Evolutionary conservation across 2,329 filamentous ascomycete species (phyloP).

Genomic region (Cladosporium velox): DNA sequence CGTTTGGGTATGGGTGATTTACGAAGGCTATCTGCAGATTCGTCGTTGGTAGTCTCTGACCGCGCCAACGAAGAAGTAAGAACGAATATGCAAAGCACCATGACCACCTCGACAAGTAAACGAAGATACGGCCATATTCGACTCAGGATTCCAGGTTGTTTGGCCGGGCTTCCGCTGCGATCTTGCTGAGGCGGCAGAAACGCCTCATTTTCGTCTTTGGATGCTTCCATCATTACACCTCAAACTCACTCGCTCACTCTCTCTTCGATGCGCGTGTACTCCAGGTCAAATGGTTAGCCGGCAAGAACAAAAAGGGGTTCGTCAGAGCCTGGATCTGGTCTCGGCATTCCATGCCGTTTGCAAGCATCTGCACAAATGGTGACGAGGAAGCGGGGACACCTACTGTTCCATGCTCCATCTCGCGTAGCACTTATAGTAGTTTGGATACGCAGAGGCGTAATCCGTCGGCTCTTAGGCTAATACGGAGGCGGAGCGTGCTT

Average conservation of each 20-base stretch:
- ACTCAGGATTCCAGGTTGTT: background rate
- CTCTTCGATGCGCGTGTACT: background rate
- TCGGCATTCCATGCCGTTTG: background rate
- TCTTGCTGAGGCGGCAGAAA: constrained; percentile 5
- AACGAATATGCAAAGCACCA: constrained; percentile 17
- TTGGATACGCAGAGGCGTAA: background rate
- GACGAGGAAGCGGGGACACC: constrained; percentile 6
- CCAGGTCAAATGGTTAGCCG: background rate
- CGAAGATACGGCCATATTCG: constrained; percentile 12
- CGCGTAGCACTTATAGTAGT: constrained; percentile 17
- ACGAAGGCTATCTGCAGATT: background rate
- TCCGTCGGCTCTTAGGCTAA: constrained; percentile 17
- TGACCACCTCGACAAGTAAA: constrained; percentile 12
- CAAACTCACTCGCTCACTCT: background rate
- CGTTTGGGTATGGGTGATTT: constrained; percentile 15
- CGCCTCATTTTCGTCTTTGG: constrained; percentile 8
- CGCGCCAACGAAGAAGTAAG: background rate
- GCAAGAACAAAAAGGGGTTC: background rate
- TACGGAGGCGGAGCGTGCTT: constrained; percentile 15
- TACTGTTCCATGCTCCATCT: background rate
- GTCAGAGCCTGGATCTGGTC: background rate
- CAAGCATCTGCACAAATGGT: background rate
- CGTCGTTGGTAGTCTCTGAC: background rate
- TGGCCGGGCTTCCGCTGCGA: background rate
- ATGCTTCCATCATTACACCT: background rate